Evolutionary conservation across 2,329 filamentous ascomycete genomes (phyloP).

Genomic region (Fusarium siculi): DNA sequence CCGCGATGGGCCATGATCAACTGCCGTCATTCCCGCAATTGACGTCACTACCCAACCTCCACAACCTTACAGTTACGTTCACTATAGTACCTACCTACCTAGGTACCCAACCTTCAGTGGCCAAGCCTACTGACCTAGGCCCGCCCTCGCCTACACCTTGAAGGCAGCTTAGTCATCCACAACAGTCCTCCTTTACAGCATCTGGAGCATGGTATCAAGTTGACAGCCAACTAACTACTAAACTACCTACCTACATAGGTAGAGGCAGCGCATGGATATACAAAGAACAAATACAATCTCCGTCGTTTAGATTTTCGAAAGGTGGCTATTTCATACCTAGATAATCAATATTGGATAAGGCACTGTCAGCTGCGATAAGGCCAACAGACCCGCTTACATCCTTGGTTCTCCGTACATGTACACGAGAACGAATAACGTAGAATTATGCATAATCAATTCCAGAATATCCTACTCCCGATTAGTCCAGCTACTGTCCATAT

Average conservation of each 20-base stretch:
- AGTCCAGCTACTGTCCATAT: background rate
- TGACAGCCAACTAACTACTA: background rate
- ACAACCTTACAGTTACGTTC: no score
- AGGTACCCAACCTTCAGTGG: background rate
- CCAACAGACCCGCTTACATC: background rate
- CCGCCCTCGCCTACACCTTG: background rate
- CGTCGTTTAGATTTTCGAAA: background rate
- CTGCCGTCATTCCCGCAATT: slow-evolving; percentile 35
- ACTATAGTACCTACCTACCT: no score
- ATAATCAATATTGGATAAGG: background rate
- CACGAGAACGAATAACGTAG: background rate
- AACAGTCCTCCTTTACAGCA: background rate
- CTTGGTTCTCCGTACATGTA: background rate
- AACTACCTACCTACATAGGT: background rate
- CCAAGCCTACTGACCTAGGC: background rate
- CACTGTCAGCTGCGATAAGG: background rate
- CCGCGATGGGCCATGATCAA: slow-evolving; percentile 26
- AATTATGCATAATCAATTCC: slow-evolving; percentile 23
- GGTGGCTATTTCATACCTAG: background rate
- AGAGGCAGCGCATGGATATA: background rate
- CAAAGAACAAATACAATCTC: background rate
- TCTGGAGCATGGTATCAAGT: background rate
- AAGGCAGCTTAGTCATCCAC: background rate
- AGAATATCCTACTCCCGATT: slow-evolving; percentile 11
- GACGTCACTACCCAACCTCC: slow-evolving; percentile 25